These are phyloP conservation scores for Wickerhamomyces sp. DNA, from an alignment of 1,139 yeast species.

Conservation along the genomic window DNA sequence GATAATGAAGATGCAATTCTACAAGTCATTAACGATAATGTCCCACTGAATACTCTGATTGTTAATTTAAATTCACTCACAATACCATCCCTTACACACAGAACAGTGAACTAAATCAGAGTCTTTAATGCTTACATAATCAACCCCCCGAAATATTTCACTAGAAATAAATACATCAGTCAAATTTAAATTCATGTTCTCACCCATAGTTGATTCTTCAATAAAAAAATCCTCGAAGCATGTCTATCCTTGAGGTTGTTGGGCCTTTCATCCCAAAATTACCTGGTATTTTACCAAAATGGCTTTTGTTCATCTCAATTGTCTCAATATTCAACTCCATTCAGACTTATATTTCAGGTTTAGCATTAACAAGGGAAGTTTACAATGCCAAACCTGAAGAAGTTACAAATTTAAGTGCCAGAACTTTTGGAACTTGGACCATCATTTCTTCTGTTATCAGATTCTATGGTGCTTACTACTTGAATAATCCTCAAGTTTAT, in stretches of 20 bases:
- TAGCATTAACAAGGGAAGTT: conserved; percentile 70
- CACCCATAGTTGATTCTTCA: neutral
- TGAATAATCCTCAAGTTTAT: conserved; percentile 63
- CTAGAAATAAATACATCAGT: too few species aligned
- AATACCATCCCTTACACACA: too few species aligned
- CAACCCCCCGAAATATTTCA: too few species aligned
- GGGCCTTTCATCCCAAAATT: conserved; percentile 34
- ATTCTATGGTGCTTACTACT: conserved; percentile 78
- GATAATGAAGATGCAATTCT: too few species aligned
- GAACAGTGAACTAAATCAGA: too few species aligned
- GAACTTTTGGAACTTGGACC: conserved; percentile 99
- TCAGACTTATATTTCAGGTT: conserved; percentile 79
- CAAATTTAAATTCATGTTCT: too few species aligned
- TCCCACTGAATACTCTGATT: too few species aligned
- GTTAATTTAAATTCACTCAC: too few species aligned
- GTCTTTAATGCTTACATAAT: too few species aligned
- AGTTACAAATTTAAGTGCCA: conserved; percentile 75
- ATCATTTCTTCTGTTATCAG: conserved; percentile 79
- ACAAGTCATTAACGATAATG: too few species aligned
- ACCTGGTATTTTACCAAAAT: conserved; percentile 56
- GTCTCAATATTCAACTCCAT: conserved; percentile 87
- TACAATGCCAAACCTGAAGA: conserved; percentile 63
- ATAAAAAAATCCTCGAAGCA: neutral
- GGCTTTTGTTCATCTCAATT: conserved; percentile 73
- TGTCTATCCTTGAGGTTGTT: conserved; percentile 10